Base-by-base conservation (phyloP, 106 monocot species). In the Acorus calamus region DNA sequence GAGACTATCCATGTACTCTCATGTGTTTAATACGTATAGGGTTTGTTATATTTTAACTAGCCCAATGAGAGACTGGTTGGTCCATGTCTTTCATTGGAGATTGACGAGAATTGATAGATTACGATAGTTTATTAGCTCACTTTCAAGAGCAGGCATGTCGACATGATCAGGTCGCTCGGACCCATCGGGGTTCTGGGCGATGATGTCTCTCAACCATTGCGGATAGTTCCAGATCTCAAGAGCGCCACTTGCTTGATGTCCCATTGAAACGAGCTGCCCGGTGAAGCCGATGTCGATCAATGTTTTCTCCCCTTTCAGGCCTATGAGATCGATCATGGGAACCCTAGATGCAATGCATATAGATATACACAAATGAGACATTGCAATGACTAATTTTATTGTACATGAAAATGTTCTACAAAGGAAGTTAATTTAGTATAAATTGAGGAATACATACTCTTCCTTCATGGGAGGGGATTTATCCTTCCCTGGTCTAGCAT, bases 201-300 rank as follows among this genome's bases (percentile, higher is more conserved):
- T 50, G 50, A 82, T 66, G 44, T 86, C 53, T 45, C 86, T 86
- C 7, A 86, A 59, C 63, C 81, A 86, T 12, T 44, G 44, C 1
- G 86, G 86, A 49, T 86, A 86, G 76, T 86, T 86, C 86, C 86
- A 86, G 0, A 86, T 78, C 71, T 82, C 82, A 10, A 86, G 82
- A 28, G 78, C 81, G n/a, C 86, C 86, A 57, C 79, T 76, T 4
- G 86, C 71, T 64, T 86, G 86, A 53, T 86, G 76, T 0, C 86
- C 86, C 86, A 86, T 86, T 14, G 86, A 86, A 5, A 86, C 78
- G 0, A 80, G n/a, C 51, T 76, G 76, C 61, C 80, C 82, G 49
- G 81, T 79, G 11, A 86, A 82, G 11, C 86, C 86, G 6, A 86
- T 59, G 47, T 72, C 10, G 8, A 4, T 9, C 48, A 82, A 62